Evolutionary conservation across 371 early-diverging fungal species (phyloP), one percentile per base, ranked within the genome.

Genomic region (Circinella minor): DNA sequence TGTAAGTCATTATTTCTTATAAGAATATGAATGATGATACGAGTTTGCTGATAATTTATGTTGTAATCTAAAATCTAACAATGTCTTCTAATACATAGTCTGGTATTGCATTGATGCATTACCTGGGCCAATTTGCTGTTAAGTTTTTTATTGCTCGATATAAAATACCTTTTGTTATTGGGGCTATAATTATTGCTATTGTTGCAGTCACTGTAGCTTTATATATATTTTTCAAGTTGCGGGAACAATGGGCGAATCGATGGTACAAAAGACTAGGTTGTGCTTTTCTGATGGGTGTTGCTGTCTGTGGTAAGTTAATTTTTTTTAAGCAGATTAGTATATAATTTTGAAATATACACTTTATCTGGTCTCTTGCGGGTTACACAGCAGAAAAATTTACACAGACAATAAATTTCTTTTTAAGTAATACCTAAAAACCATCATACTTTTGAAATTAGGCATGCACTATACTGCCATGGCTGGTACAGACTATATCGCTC

Each of bases 221-320:
- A 4, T 74, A 60, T 34, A 80, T 84, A 15, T 84, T 84, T 55
- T 84, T 84, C 65, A 81, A 81, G 48, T 55, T 84, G 39, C 75
- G 84, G 4, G 81, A 81, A 38, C 71, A 78, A 64, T 81, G 84
- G 84, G 73, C 67, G 18, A 80, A 77, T 54, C 76, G 75, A 63
- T 84, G 84, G 84, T 84, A 84, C 55, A 84, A 80, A 55, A 71
- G 84, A n/a, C 65, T 81, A 11, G 78, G 76, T 2, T 81, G 77
- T 60, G 77, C 84, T 4, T 71, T 80, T 65, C 43, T 84, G 34
- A 80, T 84, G 84, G 80, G 71, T 3, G 39, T 80, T 37, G 84
- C 81, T 46, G 81, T 78, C 0, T 81, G 79, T 72, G 83, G 83
- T 80, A 81, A 55, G 27, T 2, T 27, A 27, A 1, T 27, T 27